phyloP scores from a whole-genome alignment of 148 eudicot species.

The Spergularia bocconei region DNA sequence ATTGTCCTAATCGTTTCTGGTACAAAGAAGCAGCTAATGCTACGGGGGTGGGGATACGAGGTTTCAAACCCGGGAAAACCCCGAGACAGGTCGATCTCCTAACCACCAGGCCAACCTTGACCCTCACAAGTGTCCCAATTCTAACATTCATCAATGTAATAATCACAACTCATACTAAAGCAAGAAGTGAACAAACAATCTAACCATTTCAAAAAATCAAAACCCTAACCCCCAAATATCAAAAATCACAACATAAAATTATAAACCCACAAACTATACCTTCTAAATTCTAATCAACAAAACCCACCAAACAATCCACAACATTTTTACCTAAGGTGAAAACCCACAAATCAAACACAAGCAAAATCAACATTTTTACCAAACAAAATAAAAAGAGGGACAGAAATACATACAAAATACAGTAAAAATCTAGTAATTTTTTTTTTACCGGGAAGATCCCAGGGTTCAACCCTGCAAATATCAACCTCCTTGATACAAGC shows the following conservation, averaged over 20 bases:
- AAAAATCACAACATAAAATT: neutral
- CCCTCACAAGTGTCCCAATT: neutral
- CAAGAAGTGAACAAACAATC: too few relatives aligned
- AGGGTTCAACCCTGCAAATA: conserved; percentile 84
- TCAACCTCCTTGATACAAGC: conserved; percentile 78
- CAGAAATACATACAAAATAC: neutral
- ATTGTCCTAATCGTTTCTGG: too few relatives aligned
- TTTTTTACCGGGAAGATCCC: conserved; percentile 82
- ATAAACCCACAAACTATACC: neutral
- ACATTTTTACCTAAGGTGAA: neutral
- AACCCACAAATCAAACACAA: neutral
- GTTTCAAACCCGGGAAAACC: too few relatives aligned
- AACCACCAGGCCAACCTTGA: too few relatives aligned
- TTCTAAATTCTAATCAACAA: neutral
- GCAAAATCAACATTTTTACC: neutral
- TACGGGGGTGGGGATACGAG: too few relatives aligned
- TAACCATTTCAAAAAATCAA: neutral
- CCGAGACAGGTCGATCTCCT: too few relatives aligned
- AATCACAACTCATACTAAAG: neutral
- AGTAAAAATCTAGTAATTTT: neutral
- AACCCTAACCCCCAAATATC: conserved; percentile 12
- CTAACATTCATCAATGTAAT: neutral
- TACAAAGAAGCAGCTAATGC: too few relatives aligned
- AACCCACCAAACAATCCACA: neutral
- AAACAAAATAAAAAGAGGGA: neutral